phyloP scores from a whole-genome alignment of 2,329 filamentous ascomycete genomes.

The Sarocladiaceae sp. region DNA sequence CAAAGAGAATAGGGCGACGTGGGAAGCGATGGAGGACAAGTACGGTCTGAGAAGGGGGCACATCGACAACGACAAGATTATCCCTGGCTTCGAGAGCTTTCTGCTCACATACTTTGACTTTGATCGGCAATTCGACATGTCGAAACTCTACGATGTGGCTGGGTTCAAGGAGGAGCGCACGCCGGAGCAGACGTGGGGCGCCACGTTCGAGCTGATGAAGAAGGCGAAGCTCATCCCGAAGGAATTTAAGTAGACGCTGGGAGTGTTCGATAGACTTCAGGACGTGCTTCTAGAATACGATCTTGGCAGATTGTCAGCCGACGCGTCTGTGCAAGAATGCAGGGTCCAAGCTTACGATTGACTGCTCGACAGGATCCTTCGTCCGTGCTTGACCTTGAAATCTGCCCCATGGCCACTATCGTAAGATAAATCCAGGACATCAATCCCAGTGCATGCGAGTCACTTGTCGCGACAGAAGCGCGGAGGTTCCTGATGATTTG shows the following conservation, averaged over 20 bases:
- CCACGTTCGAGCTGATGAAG: constrained; percentile 36
- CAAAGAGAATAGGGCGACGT: constrained; percentile 21
- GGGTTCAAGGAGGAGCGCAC: constrained; percentile 35
- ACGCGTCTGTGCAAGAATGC: too few relatives aligned
- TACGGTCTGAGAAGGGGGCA: constrained; percentile 30
- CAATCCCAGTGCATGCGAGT: too few relatives aligned
- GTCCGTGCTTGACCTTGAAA: too few relatives aligned
- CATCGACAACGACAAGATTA: constrained; percentile 27
- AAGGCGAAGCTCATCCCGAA: constrained; percentile 32
- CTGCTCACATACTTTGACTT: constrained; percentile 36
- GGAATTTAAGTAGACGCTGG: constrained; percentile 10
- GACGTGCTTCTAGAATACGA: too few relatives aligned
- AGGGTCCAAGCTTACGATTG: too few relatives aligned
- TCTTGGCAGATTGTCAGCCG: too few relatives aligned
- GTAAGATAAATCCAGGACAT: too few relatives aligned
- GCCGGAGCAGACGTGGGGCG: constrained; percentile 30
- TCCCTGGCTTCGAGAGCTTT: constrained; percentile 33
- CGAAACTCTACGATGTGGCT: constrained; percentile 29
- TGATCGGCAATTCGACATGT: constrained; percentile 38
- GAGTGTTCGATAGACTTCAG: too few relatives aligned
- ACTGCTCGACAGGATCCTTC: too few relatives aligned
- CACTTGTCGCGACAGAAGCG: too few relatives aligned
- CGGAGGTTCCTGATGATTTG: too few relatives aligned
- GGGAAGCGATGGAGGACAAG: constrained; percentile 25
- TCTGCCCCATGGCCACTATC: too few relatives aligned